phyloP scores from a whole-genome alignment of 2,329 filamentous ascomycete species.

The Apiospora koreana region DNA sequence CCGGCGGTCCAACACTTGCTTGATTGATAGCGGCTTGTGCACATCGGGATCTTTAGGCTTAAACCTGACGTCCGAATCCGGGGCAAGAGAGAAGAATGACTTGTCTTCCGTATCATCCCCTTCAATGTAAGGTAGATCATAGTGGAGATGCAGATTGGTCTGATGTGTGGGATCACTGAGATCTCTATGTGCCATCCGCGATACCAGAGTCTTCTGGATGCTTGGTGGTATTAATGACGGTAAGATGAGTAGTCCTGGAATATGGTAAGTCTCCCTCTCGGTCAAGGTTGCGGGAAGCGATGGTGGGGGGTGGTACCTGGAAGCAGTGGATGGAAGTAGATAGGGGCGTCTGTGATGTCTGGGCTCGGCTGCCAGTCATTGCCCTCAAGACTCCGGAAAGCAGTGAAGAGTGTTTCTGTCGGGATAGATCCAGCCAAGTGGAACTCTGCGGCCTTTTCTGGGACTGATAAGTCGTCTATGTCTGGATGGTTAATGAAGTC shows the following conservation, averaged over 20 bases:
- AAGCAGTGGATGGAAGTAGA: slow-evolving; percentile 67
- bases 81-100: slow-evolving; percentile 58
- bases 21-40: slow-evolving; percentile 73
- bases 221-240: slow-evolving; percentile 71
- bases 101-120: slow-evolving; percentile 22
- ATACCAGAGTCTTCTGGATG: slow-evolving; percentile 70
- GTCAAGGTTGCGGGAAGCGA: not conserved
- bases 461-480: slow-evolving; percentile 53
- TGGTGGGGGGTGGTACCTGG: slow-evolving; percentile 57
- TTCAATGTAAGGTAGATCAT: slow-evolving; percentile 63
- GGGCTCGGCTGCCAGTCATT: slow-evolving; percentile 31
- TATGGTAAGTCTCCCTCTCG: not conserved
- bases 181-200: slow-evolving; percentile 74
- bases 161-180: slow-evolving; percentile 72
- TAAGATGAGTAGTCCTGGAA: slow-evolving; percentile 73
- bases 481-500: slow-evolving; percentile 54
- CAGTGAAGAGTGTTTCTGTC: slow-evolving; percentile 40
- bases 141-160: slow-evolving; percentile 89
- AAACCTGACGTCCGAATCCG: slow-evolving; percentile 55
- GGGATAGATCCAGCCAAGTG: slow-evolving; percentile 45
- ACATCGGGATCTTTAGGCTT: slow-evolving; percentile 68
- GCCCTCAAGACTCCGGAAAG: slow-evolving; percentile 44
- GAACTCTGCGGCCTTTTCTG: slow-evolving; percentile 45
- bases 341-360: slow-evolving; percentile 40
- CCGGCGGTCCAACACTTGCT: slow-evolving; percentile 73